Base-by-base conservation (phyloP, 345 rosid genomes). In the Erodium maritimum region DNA sequence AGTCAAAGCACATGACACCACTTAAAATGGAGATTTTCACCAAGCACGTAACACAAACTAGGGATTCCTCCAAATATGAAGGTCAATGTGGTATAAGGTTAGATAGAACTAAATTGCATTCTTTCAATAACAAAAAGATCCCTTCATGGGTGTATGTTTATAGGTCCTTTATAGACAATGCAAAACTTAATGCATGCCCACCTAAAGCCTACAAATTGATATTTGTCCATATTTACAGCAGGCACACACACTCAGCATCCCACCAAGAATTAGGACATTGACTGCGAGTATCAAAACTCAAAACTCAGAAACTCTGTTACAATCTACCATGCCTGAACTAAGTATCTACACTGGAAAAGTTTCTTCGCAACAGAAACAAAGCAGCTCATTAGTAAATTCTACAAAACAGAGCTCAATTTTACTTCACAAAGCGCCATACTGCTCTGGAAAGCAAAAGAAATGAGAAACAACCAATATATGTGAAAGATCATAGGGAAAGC, bases 171-270 rank as follows among this genome's bases (percentile, higher is more conserved):
- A 58, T 58, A 77, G 75, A 80, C 79, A 67, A 70, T 33, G 76
- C 20, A 23, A 42, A 64, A 65, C 78, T 76, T 54, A 64, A n/a
- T 54, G 60, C 50, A 21, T 46, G 73, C 80, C 80, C 88, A 80
- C 80, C 82, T 83, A 83, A 71, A 81, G 82, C 79, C 85, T 66
- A 73, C 80, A 71, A 42, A 63, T 73, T 66, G 16, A 21, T 80
- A 11, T 81, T 55, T 63, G 80, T 82, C 88, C 81, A 73, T 73
- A 75, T 80, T 86, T 83, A 79, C 86, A 68, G 88, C 74, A 79
- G 75, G 79, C 61, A 69, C 85, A 64, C 84, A 62, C 73, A 37
- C 65, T 67, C 67, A 77, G 79, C 70, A 71, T 63, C 81, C 81
- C 71, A 57, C 78, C 84, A 78, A 80, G 81, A 82, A 84, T 78